phyloP scores from a whole-genome alignment of 495 filamentous ascomycete genomes.

The Penicillium alfredii region DNA sequence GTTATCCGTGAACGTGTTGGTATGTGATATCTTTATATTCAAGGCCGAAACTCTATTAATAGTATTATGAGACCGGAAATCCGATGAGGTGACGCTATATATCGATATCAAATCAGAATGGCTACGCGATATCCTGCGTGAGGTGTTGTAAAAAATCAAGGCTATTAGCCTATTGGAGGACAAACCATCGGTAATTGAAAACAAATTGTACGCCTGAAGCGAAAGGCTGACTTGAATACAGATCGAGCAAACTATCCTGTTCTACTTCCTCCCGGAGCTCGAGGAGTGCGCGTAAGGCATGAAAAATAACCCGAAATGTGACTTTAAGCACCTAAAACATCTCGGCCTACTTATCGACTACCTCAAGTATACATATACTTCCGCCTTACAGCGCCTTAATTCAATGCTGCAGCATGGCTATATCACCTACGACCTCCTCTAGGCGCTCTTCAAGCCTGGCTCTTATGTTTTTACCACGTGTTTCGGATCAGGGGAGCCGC shows the following conservation, averaged over 20 bases:
- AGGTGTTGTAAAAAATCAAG: constrained; percentile 23
- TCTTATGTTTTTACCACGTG: constrained; percentile 27
- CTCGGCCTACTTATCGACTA: constrained; percentile 37
- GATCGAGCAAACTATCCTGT: constrained; percentile 30
- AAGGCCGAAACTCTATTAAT: constrained; percentile 8
- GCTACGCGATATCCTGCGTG: constrained; percentile 27
- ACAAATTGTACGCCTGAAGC: constrained; percentile 6
- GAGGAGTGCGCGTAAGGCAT: constrained; percentile 10
- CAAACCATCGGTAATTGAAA: constrained; percentile 18
- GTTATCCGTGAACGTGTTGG: constrained; percentile 22
- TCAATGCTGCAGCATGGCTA: constrained; percentile 34
- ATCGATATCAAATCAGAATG: constrained; percentile 27
- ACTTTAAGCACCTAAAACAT: constrained; percentile 16
- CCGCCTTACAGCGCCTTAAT: constrained; percentile 27
- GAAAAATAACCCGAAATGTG: constrained; percentile 5
- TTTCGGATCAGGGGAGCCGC: constrained; percentile 33
- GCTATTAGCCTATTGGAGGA: constrained; percentile 27
- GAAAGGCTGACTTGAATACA: constrained; percentile 15
- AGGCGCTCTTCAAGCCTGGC: constrained; percentile 24
- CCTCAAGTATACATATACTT: constrained; percentile 30
- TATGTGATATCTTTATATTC: constrained; percentile 10
- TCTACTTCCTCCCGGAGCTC: constrained; percentile 29
- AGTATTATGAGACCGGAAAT: constrained; percentile 17
- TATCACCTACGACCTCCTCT: constrained; percentile 29
- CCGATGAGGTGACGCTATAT: constrained; percentile 13